These are phyloP conservation scores for Jasminum sambac DNA, from an alignment of 257 asterid species.

Conservation along the genomic window DNA sequence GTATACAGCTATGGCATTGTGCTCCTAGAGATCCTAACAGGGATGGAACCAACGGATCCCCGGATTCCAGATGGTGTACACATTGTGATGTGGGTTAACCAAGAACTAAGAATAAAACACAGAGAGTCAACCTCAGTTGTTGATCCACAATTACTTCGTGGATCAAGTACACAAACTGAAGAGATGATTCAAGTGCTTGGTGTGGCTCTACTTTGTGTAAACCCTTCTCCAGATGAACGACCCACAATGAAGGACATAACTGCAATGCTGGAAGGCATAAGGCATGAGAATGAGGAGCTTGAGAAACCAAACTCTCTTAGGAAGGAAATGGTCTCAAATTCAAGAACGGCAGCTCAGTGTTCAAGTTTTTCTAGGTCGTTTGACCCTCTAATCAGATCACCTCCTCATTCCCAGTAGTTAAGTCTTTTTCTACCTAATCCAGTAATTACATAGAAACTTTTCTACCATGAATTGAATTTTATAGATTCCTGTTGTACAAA, in stretches of 20 bases:
- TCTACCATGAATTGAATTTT: conserved; percentile 25
- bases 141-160: conserved; percentile 54
- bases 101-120: conserved; percentile 45
- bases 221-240: conserved; percentile 53
- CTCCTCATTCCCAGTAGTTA: conserved; percentile 43
- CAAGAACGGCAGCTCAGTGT: conserved; percentile 45
- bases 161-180: conserved; percentile 59
- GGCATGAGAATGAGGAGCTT: conserved; percentile 48
- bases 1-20: conserved; percentile 73
- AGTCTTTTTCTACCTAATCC: conserved; percentile 19
- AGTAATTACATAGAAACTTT: conserved; percentile 35
- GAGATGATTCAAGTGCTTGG: conserved; percentile 82
- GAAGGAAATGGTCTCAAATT: conserved; percentile 29
- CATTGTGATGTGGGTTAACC: conserved; percentile 58
- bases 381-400: conserved; percentile 55
- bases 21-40: conserved; percentile 73
- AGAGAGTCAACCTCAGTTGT: conserved; percentile 57
- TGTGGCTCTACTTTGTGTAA: conserved; percentile 69
- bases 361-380: conserved; percentile 67
- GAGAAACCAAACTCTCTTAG: conserved; percentile 40
- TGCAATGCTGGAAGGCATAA: conserved; percentile 68
- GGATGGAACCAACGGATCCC: conserved; percentile 70
- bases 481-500: conserved; percentile 27
- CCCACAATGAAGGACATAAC: conserved; percentile 78
- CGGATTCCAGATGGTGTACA: conserved; percentile 62